These are phyloP conservation scores for Cajanus cajan DNA, from an alignment of 306 rosid genomes.

Conservation along the genomic window DNA sequence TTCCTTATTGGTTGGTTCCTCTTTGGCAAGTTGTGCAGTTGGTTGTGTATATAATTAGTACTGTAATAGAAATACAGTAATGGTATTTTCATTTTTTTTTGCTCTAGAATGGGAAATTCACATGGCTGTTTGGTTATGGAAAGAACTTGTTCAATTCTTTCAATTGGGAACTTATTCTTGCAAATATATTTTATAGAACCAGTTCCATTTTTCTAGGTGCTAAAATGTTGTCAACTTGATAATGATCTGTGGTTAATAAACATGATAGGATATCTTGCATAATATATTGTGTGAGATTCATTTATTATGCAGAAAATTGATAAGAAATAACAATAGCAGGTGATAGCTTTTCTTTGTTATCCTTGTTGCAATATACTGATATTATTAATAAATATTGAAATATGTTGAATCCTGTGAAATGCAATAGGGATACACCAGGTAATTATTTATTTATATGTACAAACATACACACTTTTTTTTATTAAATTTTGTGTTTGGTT, in stretches of 20 bases:
- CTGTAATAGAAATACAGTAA: background rate
- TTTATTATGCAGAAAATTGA: background rate
- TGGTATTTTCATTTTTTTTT: background rate
- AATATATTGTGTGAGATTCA: background rate
- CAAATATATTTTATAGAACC: background rate
- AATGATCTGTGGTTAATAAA: background rate
- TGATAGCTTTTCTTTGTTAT: background rate
- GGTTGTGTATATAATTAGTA: background rate
- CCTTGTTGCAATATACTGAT: background rate
- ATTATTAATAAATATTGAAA: background rate
- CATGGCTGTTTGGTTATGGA: background rate
- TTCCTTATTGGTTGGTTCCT: background rate
- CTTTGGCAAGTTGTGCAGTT: background rate
- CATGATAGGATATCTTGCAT: background rate
- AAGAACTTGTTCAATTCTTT: conserved; percentile 5
- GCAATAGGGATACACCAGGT: background rate
- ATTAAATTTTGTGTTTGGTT: background rate
- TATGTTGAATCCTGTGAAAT: background rate
- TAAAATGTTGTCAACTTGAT: background rate
- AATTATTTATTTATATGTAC: background rate
- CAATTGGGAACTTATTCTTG: background rate
- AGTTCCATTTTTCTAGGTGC: background rate
- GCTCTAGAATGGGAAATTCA: background rate
- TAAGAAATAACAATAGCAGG: background rate
- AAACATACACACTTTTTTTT: background rate